Percentiles rank a stretch among this genome's conserved stretches.
phyloP scores from a whole-genome alignment of 441 rosid genomes.

The Iberis amara region DNA sequence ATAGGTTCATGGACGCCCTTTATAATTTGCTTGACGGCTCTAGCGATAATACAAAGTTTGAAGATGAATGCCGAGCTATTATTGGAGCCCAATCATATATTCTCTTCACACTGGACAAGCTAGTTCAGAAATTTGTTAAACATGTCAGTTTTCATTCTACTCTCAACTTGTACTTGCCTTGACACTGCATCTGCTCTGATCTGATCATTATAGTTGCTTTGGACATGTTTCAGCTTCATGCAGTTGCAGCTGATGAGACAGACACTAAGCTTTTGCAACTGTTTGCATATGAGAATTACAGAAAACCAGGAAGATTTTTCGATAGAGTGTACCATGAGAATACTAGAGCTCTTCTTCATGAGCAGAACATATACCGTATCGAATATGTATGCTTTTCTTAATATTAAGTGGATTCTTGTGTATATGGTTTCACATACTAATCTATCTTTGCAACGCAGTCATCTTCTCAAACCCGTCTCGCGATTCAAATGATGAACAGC shows the following conservation, averaged over 20 bases:
- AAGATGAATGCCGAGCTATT: slow-evolving; percentile 91
- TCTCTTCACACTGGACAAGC: slow-evolving; percentile 88
- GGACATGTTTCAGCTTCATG: slow-evolving; percentile 68
- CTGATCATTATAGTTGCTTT: background rate
- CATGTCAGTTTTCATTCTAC: slow-evolving; percentile 44
- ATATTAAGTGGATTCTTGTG: slow-evolving; percentile 8
- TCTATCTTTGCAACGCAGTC: slow-evolving; percentile 45
- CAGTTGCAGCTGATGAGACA: slow-evolving; percentile 73
- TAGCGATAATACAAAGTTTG: slow-evolving; percentile 83
- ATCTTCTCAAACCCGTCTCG: slow-evolving; percentile 46
- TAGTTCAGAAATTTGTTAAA: slow-evolving; percentile 82
- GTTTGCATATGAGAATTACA: slow-evolving; percentile 69
- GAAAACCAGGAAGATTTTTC: slow-evolving; percentile 59
- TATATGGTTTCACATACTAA: slow-evolving; percentile 1
- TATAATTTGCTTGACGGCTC: slow-evolving; percentile 90
- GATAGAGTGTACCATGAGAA: slow-evolving; percentile 79
- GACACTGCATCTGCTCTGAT: background rate
- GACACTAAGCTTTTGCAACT: slow-evolving; percentile 81
- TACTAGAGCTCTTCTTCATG: slow-evolving; percentile 76
- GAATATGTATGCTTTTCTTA: slow-evolving; percentile 62
- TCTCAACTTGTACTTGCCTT: slow-evolving; percentile 3
- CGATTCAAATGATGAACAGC: slow-evolving; percentile 84
- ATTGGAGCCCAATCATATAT: slow-evolving; percentile 92
- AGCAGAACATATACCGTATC: slow-evolving; percentile 77
- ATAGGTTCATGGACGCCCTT: slow-evolving; percentile 85